Evolutionary conservation across 2,329 filamentous ascomycete species (phyloP).

Genomic region (Aureobasidium zeae): DNA sequence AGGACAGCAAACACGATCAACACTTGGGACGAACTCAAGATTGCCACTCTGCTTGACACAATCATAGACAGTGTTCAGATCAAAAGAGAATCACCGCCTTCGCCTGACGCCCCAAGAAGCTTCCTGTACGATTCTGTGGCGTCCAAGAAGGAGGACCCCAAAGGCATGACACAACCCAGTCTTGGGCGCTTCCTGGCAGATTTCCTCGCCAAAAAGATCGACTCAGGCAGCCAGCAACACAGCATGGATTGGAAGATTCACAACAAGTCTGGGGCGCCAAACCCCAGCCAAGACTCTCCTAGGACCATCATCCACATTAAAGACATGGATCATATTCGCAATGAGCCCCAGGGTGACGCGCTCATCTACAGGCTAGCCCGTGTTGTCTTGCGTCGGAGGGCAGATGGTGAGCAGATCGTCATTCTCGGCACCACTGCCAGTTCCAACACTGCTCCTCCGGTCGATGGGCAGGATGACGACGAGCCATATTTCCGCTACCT

Average conservation of each 20-base stretch:
- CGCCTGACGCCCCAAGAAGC: not conserved
- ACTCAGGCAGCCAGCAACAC: conserved; percentile 7
- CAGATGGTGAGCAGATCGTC: conserved; percentile 60
- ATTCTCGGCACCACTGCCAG: conserved; percentile 67
- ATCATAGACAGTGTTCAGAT: conserved; percentile 25
- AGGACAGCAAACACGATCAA: not conserved
- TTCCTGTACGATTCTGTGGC: not conserved
- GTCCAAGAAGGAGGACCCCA: not conserved
- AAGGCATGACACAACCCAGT: not conserved
- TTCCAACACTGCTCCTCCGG: conserved; percentile 11
- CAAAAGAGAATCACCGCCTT: conserved; percentile 18
- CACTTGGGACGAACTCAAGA: conserved; percentile 25
- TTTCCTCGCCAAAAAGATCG: conserved; percentile 14
- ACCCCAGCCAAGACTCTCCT: conserved; percentile 17
- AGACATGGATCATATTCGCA: conserved; percentile 70
- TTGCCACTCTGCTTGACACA: conserved; percentile 24
- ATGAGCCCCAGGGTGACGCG: conserved; percentile 57
- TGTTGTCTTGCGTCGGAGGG: conserved; percentile 62
- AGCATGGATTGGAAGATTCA: conserved; percentile 10
- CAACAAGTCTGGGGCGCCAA: conserved; percentile 1
- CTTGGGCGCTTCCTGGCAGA: conserved; percentile 5
- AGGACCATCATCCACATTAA: conserved; percentile 59
- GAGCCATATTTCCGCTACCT: conserved; percentile 21
- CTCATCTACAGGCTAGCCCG: conserved; percentile 63
- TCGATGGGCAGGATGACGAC: conserved; percentile 32